Evolutionary conservation across 2,329 filamentous ascomycete species (phyloP).

Genomic region (Lachnellula suecica): DNA sequence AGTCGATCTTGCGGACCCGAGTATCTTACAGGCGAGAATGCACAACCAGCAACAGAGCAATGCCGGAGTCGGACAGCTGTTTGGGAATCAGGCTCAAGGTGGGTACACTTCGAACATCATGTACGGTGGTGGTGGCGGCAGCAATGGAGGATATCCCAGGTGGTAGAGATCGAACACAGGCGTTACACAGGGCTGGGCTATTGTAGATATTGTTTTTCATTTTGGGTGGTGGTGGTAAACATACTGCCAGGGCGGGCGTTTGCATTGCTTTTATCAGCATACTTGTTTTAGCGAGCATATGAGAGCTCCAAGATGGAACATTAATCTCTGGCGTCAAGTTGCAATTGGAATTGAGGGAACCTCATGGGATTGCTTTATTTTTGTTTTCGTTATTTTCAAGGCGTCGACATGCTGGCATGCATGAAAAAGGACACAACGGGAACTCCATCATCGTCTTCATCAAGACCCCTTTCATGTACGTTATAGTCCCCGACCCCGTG

Average conservation of each 20-base stretch:
- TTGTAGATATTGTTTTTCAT: conserved; percentile 35
- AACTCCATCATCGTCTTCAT: conserved; percentile 72
- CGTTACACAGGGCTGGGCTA: conserved; percentile 23
- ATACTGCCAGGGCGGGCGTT: conserved; percentile 25
- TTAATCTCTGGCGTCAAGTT: conserved; percentile 34
- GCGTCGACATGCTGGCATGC: conserved; percentile 23
- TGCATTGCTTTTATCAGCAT: conserved; percentile 33
- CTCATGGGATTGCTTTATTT: conserved; percentile 28
- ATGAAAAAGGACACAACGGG: conserved; percentile 42
- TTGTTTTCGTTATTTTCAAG: conserved; percentile 24
- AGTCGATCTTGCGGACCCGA: conserved; percentile 99
- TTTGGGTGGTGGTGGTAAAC: conserved; percentile 30
- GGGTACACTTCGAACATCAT: conserved; percentile 89
- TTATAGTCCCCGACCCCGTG: conserved; percentile 52
- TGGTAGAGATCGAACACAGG: conserved; percentile 52
- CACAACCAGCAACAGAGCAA: conserved; percentile 83
- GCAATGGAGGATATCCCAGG: conserved; percentile 65
- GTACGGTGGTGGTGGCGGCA: conserved; percentile 71
- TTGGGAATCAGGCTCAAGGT: conserved; percentile 88
- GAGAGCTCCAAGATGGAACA: conserved; percentile 38
- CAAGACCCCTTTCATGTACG: conserved; percentile 59
- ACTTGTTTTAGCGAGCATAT: conserved; percentile 49
- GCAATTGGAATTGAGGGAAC: conserved; percentile 26
- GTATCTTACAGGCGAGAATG: conserved; percentile 97
- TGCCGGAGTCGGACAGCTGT: conserved; percentile 84